Conservation (phyloP, 2,329 filamentous ascomycete genomes). For the Alternaria arborescens region DNA sequence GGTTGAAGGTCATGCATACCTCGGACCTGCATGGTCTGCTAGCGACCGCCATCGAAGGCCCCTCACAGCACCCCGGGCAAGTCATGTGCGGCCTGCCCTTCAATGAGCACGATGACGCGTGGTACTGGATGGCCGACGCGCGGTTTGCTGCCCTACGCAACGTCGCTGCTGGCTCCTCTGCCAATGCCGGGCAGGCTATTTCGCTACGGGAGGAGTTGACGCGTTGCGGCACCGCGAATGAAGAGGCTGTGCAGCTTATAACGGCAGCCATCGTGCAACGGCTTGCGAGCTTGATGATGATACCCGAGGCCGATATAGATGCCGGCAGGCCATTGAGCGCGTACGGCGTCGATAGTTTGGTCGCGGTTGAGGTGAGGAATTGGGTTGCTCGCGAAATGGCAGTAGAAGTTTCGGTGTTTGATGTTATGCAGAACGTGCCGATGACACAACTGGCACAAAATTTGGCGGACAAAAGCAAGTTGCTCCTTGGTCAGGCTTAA, state of each 20-base stretch:
- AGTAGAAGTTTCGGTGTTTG: slow-evolving; percentile 16
- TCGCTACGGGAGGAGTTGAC: slow-evolving; percentile 12
- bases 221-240: slow-evolving; percentile 6
- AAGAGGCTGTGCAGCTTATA: slow-evolving; percentile 16
- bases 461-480: slow-evolving; percentile 20
- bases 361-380: slow-evolving; percentile 30
- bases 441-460: slow-evolving; percentile 14
- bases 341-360: slow-evolving; percentile 32
- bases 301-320: slow-evolving; percentile 27
- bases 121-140: slow-evolving; percentile 15
- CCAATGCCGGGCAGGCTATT: slow-evolving; percentile 5
- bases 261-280: slow-evolving; percentile 8
- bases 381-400: slow-evolving; percentile 15
- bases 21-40: slow-evolving; percentile 14
- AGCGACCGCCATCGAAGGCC: slow-evolving; percentile 13
- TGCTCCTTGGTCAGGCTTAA: slow-evolving; percentile 2
- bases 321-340: slow-evolving; percentile 24
- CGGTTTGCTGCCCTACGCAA: slow-evolving; percentile 11
- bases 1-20: slow-evolving; percentile 16
- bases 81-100: slow-evolving; percentile 18
- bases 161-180: slow-evolving; percentile 9
- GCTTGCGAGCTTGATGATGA: slow-evolving; percentile 18
- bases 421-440: slow-evolving; percentile 17
- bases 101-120: slow-evolving; percentile 14
- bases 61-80: slow-evolving; percentile 9